Conservation (phyloP, 1,139 yeast species). For the Protomyces inundatus region DNA sequence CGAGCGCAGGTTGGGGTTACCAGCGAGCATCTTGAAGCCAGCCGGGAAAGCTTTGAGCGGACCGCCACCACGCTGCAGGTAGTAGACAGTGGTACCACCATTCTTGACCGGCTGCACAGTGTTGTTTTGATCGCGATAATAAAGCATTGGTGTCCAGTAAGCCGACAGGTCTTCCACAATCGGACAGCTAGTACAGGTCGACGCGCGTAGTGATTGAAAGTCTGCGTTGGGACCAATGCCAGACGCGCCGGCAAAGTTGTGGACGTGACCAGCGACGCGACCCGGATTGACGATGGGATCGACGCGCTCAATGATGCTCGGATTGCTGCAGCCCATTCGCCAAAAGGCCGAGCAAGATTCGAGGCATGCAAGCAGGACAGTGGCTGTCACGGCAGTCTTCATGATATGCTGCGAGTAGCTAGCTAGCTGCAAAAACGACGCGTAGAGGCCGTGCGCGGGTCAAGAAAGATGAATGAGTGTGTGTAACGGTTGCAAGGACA, state of each 20-base stretch:
- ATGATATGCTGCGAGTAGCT: neutral
- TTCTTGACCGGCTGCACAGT: constrained; percentile 16
- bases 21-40: constrained; percentile 28
- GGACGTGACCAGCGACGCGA: constrained; percentile 20
- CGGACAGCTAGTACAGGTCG: constrained; percentile 25
- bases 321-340: constrained; percentile 23
- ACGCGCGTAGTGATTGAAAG: constrained; percentile 2
- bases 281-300: constrained; percentile 27
- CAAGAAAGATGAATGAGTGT: too few relatives aligned
- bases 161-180: constrained; percentile 15
- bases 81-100: constrained; percentile 28
- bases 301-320: constrained; percentile 17
- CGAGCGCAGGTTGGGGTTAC: constrained; percentile 19
- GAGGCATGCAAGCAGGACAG: neutral
- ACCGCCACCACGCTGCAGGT: constrained; percentile 24
- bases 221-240: constrained; percentile 15
- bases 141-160: constrained; percentile 27
- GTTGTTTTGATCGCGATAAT: constrained; percentile 20
- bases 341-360: constrained; percentile 16
- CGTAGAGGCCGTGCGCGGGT: too few relatives aligned
- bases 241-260: constrained; percentile 22
- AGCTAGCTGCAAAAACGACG: too few relatives aligned
- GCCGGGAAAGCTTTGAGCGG: constrained; percentile 27
- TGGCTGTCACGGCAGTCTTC: neutral
- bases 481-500: neutral